phyloP scores from a whole-genome alignment of 202 grass and related monocot species.

The Elaeis oleifera region DNA sequence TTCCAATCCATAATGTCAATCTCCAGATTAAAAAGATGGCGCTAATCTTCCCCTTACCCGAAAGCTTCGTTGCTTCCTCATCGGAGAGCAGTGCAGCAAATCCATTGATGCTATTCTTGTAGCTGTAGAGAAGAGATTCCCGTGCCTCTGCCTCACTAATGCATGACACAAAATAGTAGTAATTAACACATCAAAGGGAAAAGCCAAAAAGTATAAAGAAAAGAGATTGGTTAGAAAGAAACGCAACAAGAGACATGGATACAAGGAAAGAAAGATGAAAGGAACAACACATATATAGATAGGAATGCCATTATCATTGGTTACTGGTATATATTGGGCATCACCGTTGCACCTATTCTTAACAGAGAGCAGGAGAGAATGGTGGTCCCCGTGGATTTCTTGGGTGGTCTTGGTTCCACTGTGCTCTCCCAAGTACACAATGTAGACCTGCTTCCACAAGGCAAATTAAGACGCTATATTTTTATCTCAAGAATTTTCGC shows the following conservation, averaged over 20 bases:
- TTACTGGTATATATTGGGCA: no score
- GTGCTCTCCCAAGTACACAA: constrained; percentile 70
- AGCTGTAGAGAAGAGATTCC: constrained; percentile 75
- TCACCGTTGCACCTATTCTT: constrained; percentile 47
- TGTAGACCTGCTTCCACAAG: constrained; percentile 42
- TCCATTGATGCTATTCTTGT: constrained; percentile 86
- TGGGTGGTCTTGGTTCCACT: constrained; percentile 28
- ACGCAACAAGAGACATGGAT: not conserved
- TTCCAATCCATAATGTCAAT: no score
- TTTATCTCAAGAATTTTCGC: not conserved
- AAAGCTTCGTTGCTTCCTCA: constrained; percentile 45
- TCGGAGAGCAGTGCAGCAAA: constrained; percentile 68
- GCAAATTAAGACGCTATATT: not conserved
- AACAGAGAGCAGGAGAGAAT: constrained; percentile 52
- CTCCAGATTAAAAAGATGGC: not conserved
- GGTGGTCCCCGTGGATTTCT: constrained; percentile 56
- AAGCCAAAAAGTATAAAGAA: not conserved
- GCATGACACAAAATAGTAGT: not conserved
- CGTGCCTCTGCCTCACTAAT: constrained; percentile 50
- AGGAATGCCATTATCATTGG: not conserved
- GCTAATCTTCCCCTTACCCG: constrained; percentile 25
- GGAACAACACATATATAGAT: not conserved
- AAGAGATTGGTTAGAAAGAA: not conserved
- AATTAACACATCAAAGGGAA: no score
- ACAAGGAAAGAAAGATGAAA: not conserved